Conservation (phyloP, 345 rosid genomes). For the Gossypium arboreum region DNA sequence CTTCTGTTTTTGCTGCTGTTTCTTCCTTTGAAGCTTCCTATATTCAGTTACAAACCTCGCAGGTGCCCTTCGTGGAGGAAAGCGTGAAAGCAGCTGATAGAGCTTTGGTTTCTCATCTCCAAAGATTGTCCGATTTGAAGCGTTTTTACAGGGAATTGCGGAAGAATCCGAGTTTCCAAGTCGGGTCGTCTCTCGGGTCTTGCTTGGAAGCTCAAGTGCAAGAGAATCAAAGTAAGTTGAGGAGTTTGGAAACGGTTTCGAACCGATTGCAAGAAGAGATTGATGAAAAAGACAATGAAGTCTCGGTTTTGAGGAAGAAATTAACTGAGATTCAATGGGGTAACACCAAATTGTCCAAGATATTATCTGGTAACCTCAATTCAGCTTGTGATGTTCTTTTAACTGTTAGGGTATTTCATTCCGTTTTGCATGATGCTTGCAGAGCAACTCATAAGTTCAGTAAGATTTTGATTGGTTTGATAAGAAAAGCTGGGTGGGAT, state of each 20-base stretch:
- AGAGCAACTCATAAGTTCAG: conserved; percentile 61
- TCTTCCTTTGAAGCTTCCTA: conserved; percentile 91
- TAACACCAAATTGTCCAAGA: conserved; percentile 55
- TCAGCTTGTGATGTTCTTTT: conserved; percentile 54
- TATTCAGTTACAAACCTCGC: conserved; percentile 78
- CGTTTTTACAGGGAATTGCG: conserved; percentile 27
- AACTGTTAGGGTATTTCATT: conserved; percentile 62
- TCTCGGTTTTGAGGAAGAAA: conserved; percentile 50
- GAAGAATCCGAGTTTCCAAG: conserved; percentile 41
- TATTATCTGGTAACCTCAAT: conserved; percentile 44
- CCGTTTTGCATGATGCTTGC: conserved; percentile 59
- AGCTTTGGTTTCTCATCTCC: conserved; percentile 69
- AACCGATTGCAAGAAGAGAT: conserved; percentile 79
- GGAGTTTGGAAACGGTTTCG: conserved; percentile 62
- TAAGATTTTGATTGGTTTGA: conserved; percentile 69
- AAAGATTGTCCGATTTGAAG: conserved; percentile 63
- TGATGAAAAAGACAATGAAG: conserved; percentile 63
- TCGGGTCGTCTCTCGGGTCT: conserved; percentile 57
- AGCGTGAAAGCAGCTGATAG: conserved; percentile 60
- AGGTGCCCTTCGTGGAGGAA: conserved; percentile 69
- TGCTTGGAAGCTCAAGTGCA: conserved; percentile 80
- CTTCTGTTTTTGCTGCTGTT: conserved; percentile 66
- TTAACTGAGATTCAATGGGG: conserved; percentile 54
- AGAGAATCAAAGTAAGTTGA: conserved; percentile 93
- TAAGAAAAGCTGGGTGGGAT: conserved; percentile 91